Conservation (phyloP, 2,329 filamentous ascomycete genomes). For the Cordyceps cicadae region DNA sequence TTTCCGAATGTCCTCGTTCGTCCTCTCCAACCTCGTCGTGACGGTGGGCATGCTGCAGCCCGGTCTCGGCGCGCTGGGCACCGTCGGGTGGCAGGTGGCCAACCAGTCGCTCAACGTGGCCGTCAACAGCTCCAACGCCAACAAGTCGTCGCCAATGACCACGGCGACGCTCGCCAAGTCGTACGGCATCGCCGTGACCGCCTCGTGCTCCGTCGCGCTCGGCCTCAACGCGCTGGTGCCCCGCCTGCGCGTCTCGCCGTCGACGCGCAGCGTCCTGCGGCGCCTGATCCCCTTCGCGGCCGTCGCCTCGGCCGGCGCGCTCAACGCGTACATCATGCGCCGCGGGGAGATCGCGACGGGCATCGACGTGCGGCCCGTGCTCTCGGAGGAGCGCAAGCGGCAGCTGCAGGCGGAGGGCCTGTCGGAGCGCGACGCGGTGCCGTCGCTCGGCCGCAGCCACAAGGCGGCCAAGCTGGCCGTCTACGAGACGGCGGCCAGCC, state of each 20-base stretch:
- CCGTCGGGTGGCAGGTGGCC: conserved; percentile 85
- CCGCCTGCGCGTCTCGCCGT: conserved; percentile 69
- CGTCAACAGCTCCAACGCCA: conserved; percentile 95
- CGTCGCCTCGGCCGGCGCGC: conserved; percentile 78
- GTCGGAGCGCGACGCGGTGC: conserved; percentile 51
- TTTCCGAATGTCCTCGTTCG: conserved; percentile 96
- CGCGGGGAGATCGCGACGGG: conserved; percentile 88
- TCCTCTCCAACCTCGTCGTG: conserved; percentile 86
- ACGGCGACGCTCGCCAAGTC: conserved; percentile 75
- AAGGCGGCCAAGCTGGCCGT: conserved; percentile 85
- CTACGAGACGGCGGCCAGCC: conserved; percentile 81
- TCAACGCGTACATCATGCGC: conserved; percentile 98
- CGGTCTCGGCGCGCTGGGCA: conserved; percentile 71
- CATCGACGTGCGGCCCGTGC: conserved; percentile 84
- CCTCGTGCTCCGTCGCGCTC: conserved; percentile 87
- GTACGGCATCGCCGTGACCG: conserved; percentile 84
- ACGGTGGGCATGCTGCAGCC: conserved; percentile 97
- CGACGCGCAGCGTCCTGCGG: conserved; percentile 65
- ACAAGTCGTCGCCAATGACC: conserved; percentile 88
- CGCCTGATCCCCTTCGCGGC: conserved; percentile 95
- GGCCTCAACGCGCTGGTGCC: conserved; percentile 87
- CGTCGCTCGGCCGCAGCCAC: conserved; percentile 75
- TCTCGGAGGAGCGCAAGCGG: conserved; percentile 60
- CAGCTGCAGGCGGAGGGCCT: conserved; percentile 48
- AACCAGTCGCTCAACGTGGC: conserved; percentile 98